A percentile compares a stretch with the other conserved stretches of the same genome.
phyloP scores from a whole-genome alignment of 768 basidiomycete species.

The Boletus rex-veris region DNA sequence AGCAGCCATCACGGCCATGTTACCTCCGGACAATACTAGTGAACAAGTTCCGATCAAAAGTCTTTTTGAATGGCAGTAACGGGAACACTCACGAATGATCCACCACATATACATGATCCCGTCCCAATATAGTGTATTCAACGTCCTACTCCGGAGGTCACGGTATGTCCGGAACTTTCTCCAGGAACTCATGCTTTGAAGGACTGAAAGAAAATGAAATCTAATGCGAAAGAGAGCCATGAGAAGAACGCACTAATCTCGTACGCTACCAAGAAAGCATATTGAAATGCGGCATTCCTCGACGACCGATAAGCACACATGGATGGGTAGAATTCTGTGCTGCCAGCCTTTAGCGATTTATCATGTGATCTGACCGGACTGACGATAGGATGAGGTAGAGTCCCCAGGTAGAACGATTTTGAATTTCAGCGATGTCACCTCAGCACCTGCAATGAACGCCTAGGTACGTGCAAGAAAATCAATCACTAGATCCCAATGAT shows the following conservation, averaged over 20 bases:
- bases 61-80: background rate
- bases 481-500: background rate
- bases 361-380: constrained; percentile 3
- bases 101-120: constrained; percentile 27
- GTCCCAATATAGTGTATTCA: constrained; percentile 27
- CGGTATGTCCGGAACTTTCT: constrained; percentile 24
- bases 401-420: constrained; percentile 15
- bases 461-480: background rate
- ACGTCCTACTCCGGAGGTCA: constrained; percentile 6
- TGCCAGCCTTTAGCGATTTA: background rate
- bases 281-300: constrained; percentile 12
- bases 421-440: constrained; percentile 4
- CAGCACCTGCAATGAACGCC: constrained; percentile 16
- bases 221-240: background rate
- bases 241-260: constrained; percentile 18
- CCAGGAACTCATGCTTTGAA: constrained; percentile 25
- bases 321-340: constrained; percentile 21
- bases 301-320: constrained; percentile 14
- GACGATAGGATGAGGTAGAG: constrained; percentile 16
- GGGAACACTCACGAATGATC: constrained; percentile 14
- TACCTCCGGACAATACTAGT: constrained; percentile 13
- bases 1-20: constrained; percentile 13
- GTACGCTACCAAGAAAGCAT: constrained; percentile 15
- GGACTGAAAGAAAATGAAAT: constrained; percentile 12
- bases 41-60: background rate